A percentile compares a stretch with the other conserved stretches of the same genome.
Evolutionary conservation across 1,284 basidiomycete species (phyloP).

Genomic region (Ceratobasidium sp.): DNA sequence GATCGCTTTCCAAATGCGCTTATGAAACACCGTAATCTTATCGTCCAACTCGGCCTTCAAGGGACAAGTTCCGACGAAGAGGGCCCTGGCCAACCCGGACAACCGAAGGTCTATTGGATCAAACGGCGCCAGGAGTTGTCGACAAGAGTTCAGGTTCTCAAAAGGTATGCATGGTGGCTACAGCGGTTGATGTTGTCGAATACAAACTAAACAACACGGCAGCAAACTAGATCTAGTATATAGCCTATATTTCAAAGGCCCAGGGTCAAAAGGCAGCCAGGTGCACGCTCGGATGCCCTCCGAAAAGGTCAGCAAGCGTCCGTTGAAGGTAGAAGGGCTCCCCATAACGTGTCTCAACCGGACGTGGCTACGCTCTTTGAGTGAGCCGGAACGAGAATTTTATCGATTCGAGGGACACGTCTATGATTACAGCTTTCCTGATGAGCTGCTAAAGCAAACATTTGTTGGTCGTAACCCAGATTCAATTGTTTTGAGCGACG

Average conservation of each 20-base stretch:
- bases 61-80: conserved; percentile 11
- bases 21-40: neutral
- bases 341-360: neutral
- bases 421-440: no score
- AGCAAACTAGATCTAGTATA: neutral
- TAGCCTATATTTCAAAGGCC: neutral
- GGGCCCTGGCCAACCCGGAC: neutral
- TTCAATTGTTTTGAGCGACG: no score
- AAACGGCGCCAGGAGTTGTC: conserved; percentile 1
- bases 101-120: neutral
- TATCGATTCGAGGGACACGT: no score
- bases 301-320: neutral
- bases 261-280: conserved; percentile 7
- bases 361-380: no score
- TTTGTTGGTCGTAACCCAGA: no score
- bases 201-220: neutral
- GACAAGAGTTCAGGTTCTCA: neutral
- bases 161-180: neutral
- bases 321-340: neutral
- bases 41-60: conserved; percentile 1
- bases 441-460: no score
- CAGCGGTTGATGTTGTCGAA: neutral
- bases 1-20: conserved; percentile 4
- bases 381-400: no score
- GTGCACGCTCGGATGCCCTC: neutral